A percentile compares a stretch with the other conserved stretches of the same genome.
Conservation (phyloP, 768 basidiomycete species). For the Trametes villosa region DNA sequence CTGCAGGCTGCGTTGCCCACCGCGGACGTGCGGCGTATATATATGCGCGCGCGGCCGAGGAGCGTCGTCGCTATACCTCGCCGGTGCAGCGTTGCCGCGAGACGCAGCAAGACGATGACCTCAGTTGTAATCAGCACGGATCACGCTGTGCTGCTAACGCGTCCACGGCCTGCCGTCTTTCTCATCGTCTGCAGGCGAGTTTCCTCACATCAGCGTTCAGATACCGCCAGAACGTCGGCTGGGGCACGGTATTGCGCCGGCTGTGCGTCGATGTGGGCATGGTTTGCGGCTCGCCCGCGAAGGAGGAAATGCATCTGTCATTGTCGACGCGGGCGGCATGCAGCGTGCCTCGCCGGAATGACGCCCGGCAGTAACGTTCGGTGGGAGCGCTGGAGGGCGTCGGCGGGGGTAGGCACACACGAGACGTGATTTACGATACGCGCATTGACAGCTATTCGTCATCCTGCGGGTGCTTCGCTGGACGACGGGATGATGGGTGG, state of each 20-base stretch:
- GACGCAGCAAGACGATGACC: too few species aligned
- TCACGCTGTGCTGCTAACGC: too few species aligned
- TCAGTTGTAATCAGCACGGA: too few species aligned
- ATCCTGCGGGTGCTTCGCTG: background rate
- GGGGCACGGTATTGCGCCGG: background rate
- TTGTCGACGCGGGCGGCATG: background rate
- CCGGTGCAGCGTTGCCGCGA: too few species aligned
- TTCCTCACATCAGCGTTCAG: background rate
- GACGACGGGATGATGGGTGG: background rate
- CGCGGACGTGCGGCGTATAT: too few species aligned
- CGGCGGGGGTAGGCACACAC: background rate
- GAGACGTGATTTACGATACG: slow-evolving; percentile 8
- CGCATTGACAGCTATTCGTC: background rate
- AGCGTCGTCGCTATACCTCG: too few species aligned
- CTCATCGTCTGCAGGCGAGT: background rate
- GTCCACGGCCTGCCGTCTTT: too few species aligned
- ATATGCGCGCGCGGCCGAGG: too few species aligned
- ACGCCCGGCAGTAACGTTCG: background rate
- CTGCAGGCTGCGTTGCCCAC: too few species aligned
- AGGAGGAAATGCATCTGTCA: slow-evolving; percentile 3
- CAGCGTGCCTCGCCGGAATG: slow-evolving; percentile 2
- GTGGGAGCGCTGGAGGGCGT: background rate
- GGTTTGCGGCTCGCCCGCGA: slow-evolving; percentile 4
- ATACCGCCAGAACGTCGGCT: background rate
- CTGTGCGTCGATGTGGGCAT: background rate